Base-by-base conservation (phyloP, 2,329 filamentous ascomycete species). In the Trichoderma simmonsii region DNA sequence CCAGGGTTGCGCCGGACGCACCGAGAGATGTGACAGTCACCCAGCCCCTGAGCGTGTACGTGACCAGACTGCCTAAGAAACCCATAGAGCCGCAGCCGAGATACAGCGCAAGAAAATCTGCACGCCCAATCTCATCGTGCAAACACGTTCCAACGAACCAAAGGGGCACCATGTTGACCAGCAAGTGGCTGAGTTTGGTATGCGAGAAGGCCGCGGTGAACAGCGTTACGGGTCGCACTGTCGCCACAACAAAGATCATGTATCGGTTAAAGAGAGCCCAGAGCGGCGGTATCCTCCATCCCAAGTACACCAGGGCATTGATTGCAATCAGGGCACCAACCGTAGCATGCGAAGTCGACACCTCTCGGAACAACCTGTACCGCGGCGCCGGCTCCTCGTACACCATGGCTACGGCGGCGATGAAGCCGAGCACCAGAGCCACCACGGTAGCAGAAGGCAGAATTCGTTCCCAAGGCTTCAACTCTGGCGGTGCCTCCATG, bases 201-300 rank as follows among this genome's bases (percentile, higher is more conserved):
- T 96, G 93, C 24, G 90, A 92, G 82, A 94, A 93, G 64, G 88
- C 83, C 75, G 89, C 88, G 39, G 89, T 88, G 32, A 95, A 77
- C 73, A 93, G 80, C 74, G 87, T 86, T 24, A 89, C 72, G 4
- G 91, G 86, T 73, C 86, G 86, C 9, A 92, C 91, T 66, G 89
- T 89, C 7, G 89, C 91, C 7, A 91, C 86, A 9, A 90, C 83
- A 43, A 91, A 80, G 54, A 92, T 83, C 81, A 93, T 90, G 82
- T 91, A 91, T 74, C 85, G 88, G 81, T 93, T 95, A 75, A 94
- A 81, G 18, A 89, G 66, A 14, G 82, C 81, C 90, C 91, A 95
- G 34, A 90, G 76, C 1, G 89, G 88, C 61, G 92, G 91, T 12
- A 89, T 75, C 75, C 86, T 87, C 90, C 92, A 94, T 32, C 85